Evolutionary conservation across 2,329 filamentous ascomycete genomes (phyloP).

Genomic region (Helotiales sp.): DNA sequence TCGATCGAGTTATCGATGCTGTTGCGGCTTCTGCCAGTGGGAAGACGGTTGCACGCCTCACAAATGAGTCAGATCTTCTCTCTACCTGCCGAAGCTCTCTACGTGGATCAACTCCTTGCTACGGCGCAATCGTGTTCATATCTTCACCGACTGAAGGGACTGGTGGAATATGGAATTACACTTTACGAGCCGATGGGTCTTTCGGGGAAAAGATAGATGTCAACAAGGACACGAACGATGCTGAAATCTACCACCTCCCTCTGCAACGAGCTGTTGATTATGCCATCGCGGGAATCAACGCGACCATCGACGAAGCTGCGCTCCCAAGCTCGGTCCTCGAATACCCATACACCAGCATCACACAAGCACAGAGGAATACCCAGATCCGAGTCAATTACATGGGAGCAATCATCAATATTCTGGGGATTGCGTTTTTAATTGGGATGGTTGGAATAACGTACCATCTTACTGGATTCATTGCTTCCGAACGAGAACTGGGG

Average conservation of each 20-base stretch:
- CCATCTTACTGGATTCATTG: constrained; percentile 83
- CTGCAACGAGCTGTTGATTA: constrained; percentile 77
- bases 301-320: constrained; percentile 38
- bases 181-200: constrained; percentile 72
- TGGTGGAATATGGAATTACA: constrained; percentile 79
- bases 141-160: constrained; percentile 72
- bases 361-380: constrained; percentile 63
- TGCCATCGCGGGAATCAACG: constrained; percentile 62
- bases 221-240: constrained; percentile 66
- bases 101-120: constrained; percentile 69
- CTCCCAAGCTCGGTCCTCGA: constrained; percentile 56
- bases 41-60: constrained; percentile 55
- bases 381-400: constrained; percentile 71
- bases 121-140: constrained; percentile 71
- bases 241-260: constrained; percentile 75
- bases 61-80: constrained; percentile 57
- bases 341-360: constrained; percentile 75
- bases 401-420: constrained; percentile 69
- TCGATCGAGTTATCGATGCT: constrained; percentile 67
- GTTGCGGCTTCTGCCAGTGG: constrained; percentile 58
- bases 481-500: constrained; percentile 80
- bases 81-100: constrained; percentile 63
- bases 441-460: constrained; percentile 81
- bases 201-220: constrained; percentile 67
- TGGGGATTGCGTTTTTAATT: constrained; percentile 78